These are phyloP conservation scores for Podaxis carcinomalis DNA, from an alignment of 768 basidiomycete genomes.

Conservation along the genomic window DNA sequence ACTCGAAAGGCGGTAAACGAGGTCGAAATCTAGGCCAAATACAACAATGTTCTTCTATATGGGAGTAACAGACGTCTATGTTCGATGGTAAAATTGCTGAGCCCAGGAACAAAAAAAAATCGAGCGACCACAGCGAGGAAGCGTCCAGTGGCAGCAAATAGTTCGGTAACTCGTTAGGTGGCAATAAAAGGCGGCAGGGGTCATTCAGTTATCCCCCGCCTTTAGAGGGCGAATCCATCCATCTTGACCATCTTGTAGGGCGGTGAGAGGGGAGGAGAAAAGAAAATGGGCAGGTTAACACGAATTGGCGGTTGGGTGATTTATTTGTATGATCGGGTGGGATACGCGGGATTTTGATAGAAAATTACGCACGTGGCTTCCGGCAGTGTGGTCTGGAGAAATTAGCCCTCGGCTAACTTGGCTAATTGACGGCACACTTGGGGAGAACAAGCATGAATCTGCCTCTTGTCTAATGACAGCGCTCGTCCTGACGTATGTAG, in stretches of 20 bases:
- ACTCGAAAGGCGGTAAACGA: not conserved
- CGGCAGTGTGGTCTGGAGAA: not conserved
- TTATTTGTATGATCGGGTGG: not conserved
- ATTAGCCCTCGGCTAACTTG: not conserved
- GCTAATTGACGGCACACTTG: not conserved
- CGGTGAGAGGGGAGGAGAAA: conserved; percentile 13
- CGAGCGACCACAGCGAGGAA: not conserved
- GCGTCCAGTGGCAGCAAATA: not conserved
- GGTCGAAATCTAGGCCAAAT: not conserved
- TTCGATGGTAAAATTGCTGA: not conserved
- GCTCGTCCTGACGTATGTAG: no score
- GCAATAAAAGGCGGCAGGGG: conserved; percentile 27
- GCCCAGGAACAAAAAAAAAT: not conserved
- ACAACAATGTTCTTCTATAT: not conserved
- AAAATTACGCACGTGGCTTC: not conserved
- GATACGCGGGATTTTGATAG: not conserved
- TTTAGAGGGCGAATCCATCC: conserved; percentile 51
- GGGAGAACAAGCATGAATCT: no score
- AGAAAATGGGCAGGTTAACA: not conserved
- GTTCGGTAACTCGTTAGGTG: not conserved
- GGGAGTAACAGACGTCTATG: conserved; percentile 14
- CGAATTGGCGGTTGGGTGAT: not conserved
- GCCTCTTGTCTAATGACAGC: no score
- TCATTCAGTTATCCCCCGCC: conserved; percentile 35
- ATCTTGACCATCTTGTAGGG: conserved; percentile 27